phyloP scores from a whole-genome alignment of 176 grass and related monocot genomes.

The Alloteropsis semialata region DNA sequence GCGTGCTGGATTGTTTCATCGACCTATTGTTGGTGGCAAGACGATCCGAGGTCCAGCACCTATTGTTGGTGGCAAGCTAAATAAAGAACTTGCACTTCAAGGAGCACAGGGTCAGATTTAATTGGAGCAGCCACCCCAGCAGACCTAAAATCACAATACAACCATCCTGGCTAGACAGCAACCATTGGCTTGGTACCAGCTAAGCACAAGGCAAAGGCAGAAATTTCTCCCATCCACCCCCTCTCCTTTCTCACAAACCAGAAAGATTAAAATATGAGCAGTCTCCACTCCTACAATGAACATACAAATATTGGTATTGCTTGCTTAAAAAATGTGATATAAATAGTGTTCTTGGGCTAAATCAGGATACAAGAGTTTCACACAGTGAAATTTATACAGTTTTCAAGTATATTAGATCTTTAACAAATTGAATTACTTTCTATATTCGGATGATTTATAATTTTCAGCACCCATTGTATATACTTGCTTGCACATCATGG shows the following conservation, averaged over 20 bases:
- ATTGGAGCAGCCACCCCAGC: background rate
- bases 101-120: background rate
- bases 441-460: background rate
- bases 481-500: background rate
- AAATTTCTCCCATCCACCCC: background rate
- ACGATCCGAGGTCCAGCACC: too few species aligned
- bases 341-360: background rate
- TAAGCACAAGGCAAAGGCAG: background rate
- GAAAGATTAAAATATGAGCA: background rate
- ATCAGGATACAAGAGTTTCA: background rate
- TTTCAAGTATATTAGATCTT: background rate
- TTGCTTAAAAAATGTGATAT: background rate
- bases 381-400: background rate
- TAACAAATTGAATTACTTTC: background rate
- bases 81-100: too few species aligned
- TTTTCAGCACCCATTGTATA: background rate
- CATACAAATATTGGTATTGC: background rate
- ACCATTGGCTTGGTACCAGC: background rate
- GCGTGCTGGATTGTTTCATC: too few species aligned
- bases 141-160: background rate
- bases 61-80: too few species aligned
- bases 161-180: background rate
- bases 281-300: background rate
- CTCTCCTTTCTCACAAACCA: background rate
- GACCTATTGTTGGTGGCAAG: too few species aligned